Base-by-base conservation (phyloP, 257 asterid genomes). In the Haberlea rhodopensis region DNA sequence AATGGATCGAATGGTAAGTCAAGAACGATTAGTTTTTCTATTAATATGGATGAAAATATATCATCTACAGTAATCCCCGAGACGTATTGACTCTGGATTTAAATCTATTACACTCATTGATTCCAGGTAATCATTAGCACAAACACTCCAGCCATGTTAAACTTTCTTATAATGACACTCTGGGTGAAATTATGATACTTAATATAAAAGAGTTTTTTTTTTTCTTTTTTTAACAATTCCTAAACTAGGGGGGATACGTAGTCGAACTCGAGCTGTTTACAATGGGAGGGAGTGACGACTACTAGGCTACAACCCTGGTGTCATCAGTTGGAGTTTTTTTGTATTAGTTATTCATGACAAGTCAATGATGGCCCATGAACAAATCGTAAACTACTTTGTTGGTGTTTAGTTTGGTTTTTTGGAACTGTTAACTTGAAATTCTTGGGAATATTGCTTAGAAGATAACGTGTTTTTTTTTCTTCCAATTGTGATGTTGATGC, bases 1-100 rank as follows among this genome's bases (percentile, higher is more conserved):
- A 68, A 89, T 89, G 97, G 98, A 92, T 71, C 98, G 97, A 32
- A 92, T 92, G 98, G 95, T 91, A 76, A 73, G 86, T 60, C 62
- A 67, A 59, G 48, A 49, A 21, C 51, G 1, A 32, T 2, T 60
- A 9, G 40, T 63, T 66, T 16, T 43, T 9, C 45, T 15, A 21
- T 71, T 27, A 5, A 25, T 13, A 37, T 16, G 13, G n/a, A 40
- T 40, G 4, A 40, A n/a, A 40, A 40, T 13, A 40, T 13, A 40
- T n/a, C 48, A 40, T 37, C 48, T 40, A 3, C 18, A 40, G n/a
- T 40, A 40, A 40, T 40, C 18, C 13, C 6, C 3, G 48, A 40
- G n/a, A 40, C 8, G 11, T 13, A 13, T 40, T 40, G 48, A 13
- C 48, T 40, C 48, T 40, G 11, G 11, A 40, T 40, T 13, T 40